Evolutionary conservation across 139 green algal species (phyloP), one percentile per base, ranked within the genome.

Genomic region (Astrephomene gubernaculifera): DNA sequence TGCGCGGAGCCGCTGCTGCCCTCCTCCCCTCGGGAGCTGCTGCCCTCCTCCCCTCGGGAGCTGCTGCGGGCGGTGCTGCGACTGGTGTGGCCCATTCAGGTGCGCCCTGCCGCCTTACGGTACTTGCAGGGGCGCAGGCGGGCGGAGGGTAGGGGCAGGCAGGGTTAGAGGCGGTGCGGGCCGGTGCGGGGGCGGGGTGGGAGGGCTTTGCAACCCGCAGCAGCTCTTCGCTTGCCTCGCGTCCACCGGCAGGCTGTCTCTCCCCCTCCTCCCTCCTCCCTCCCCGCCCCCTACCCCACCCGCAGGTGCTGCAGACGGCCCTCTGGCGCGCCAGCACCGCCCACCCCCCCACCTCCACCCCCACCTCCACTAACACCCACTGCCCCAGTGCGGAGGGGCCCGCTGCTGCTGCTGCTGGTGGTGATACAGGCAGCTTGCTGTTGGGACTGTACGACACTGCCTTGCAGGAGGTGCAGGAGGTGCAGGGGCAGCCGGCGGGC

Each of bases 51-150:
- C 2, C 63, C 79, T 1, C 44, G 54, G 33, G 27, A 85, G 64
- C 79, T 85, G 63, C 79, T 85, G 60, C 79, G 64, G 4, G 8
- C 44, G 4, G 33, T 76, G 43, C 64, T 85, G 63, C 31, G 4
- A 31, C 7, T 60, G 31, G 64, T 76, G 33, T 85, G 60, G 44
- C 79, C 79, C 5, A 35, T 85, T 27, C 79, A 85, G 79, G 79
- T 85, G n/a, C 1, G 76, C 8, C 0, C 41, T 22, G 44, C 41
- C 36, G 35, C 36, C 12, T 12, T 14, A 31, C 10, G 4, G 36
- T 52, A 35, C 17, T 24, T 22, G 6, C 19, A n/a, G 21, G 19
- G 14, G 12, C 31, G 14, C 57, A 9, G 19, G 14, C 31, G 57
- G 29, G 57, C 31, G 12, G 49, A 12, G 49, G 49, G 49, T 57